Percentiles rank a stretch among this genome's conserved stretches.
Evolutionary conservation across 192 early-diverging fungal genomes (phyloP).

Genomic region (Coemansia sp.): DNA sequence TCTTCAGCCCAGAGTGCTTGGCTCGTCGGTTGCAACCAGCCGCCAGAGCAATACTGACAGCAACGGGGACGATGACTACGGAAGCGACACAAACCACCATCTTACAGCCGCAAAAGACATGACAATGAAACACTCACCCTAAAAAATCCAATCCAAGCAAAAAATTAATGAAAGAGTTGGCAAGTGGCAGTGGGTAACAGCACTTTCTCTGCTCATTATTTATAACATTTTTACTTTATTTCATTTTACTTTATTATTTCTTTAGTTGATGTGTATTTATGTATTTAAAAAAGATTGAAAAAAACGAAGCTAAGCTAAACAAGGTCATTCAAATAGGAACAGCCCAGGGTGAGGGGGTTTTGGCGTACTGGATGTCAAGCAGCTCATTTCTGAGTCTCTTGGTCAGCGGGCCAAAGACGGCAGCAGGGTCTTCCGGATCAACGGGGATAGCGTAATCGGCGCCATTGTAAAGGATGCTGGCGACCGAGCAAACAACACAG

Average conservation of each 20-base stretch:
- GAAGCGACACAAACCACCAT: too few species aligned
- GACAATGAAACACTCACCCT: too few species aligned
- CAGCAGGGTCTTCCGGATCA: slow-evolving; percentile 78
- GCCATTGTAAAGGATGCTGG: slow-evolving; percentile 75
- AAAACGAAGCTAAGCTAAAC: background rate
- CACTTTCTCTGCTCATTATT: too few species aligned
- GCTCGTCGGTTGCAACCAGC: background rate
- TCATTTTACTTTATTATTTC: too few species aligned
- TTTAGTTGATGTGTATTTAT: background rate
- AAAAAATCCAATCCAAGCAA: too few species aligned
- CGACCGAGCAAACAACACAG: slow-evolving; percentile 92
- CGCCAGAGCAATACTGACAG: background rate
- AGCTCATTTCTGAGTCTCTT: slow-evolving; percentile 81
- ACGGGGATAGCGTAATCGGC: slow-evolving; percentile 79
- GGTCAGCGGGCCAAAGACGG: slow-evolving; percentile 86
- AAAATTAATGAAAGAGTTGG: too few species aligned
- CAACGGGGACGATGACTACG: background rate
- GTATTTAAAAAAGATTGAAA: background rate
- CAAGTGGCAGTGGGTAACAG: too few species aligned
- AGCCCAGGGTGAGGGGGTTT: slow-evolving; percentile 52
- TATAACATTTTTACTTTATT: too few species aligned
- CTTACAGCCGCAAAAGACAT: too few species aligned
- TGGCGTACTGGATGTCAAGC: slow-evolving; percentile 94
- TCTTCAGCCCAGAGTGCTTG: background rate
- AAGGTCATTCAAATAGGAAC: slow-evolving; percentile 15